Conservation (phyloP, 352 stramenopile genomes). For the Pythium biforme region DNA sequence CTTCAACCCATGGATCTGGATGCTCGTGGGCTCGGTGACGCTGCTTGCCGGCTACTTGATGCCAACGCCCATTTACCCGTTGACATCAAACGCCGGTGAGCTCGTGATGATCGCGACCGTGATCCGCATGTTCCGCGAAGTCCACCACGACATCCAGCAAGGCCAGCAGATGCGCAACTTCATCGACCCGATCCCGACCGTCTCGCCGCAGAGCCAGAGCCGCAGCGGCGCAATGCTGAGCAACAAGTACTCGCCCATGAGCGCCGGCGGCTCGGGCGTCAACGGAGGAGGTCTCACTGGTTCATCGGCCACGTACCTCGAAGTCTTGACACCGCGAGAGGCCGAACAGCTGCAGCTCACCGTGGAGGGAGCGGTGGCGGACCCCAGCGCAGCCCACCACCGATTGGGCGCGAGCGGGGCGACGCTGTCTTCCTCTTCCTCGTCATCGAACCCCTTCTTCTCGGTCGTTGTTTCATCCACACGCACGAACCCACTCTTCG, state of each 20-base stretch:
- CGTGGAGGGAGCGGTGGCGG: conserved; percentile 11
- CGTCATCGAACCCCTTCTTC: conserved; percentile 35
- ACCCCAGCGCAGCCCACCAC: not conserved
- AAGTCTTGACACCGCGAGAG: conserved; percentile 23
- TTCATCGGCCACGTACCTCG: conserved; percentile 22
- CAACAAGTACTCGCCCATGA: conserved; percentile 41
- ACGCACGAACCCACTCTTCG: conserved; percentile 59
- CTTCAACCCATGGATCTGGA: conserved; percentile 89
- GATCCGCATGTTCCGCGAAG: conserved; percentile 83
- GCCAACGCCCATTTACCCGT: conserved; percentile 62
- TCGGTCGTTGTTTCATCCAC: conserved; percentile 61
- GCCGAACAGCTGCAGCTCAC: conserved; percentile 16
- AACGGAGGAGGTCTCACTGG: conserved; percentile 1
- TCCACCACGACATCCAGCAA: conserved; percentile 83
- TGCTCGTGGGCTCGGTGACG: conserved; percentile 70
- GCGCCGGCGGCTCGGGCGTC: not conserved
- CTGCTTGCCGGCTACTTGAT: conserved; percentile 77
- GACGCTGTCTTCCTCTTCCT: conserved; percentile 20
- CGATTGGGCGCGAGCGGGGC: conserved; percentile 5
- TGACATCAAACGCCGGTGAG: conserved; percentile 77
- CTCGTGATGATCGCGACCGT: conserved; percentile 78
- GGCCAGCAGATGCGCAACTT: conserved; percentile 71
- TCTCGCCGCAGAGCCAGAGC: conserved; percentile 28
- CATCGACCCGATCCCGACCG: conserved; percentile 50
- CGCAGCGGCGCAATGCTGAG: conserved; percentile 25